Percentiles rank a stretch among this genome's conserved stretches.
phyloP scores from a whole-genome alignment of 2,329 filamentous ascomycete species.

The Paecilomyces sp. region DNA sequence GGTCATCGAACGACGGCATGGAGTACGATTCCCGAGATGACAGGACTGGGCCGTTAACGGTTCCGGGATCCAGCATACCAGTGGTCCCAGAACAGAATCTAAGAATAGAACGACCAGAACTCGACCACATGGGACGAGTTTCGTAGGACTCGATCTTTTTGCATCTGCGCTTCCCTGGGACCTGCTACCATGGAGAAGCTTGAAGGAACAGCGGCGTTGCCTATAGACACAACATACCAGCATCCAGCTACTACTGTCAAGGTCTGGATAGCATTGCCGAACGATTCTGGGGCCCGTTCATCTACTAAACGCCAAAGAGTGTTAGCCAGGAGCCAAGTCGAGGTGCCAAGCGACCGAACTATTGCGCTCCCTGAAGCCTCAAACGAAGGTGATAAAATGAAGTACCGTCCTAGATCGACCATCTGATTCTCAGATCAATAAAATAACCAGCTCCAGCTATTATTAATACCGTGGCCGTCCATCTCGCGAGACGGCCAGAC shows the following conservation, averaged over 20 bases:
- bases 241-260: not conserved
- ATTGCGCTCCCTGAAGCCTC: not conserved
- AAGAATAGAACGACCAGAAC: not conserved
- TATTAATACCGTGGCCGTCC: not conserved
- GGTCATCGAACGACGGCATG: not conserved
- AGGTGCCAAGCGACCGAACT: not conserved
- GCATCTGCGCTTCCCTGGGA: not conserved
- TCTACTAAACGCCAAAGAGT: not conserved
- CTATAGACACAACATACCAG: not conserved
- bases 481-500: not conserved
- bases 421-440: not conserved
- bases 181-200: not conserved
- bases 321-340: not conserved
- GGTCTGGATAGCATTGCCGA: not conserved
- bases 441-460: not conserved
- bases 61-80: not conserved
- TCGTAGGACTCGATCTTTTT: not conserved
- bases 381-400: not conserved
- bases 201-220: not conserved
- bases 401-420: not conserved
- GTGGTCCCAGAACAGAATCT: not conserved
- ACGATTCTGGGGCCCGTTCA: not conserved
- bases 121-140: not conserved
- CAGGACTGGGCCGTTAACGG: not conserved
- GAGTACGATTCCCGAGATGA: not conserved